phyloP scores from a whole-genome alignment of 1,139 yeast genomes.

The Insectozyma bohioensis region DNA sequence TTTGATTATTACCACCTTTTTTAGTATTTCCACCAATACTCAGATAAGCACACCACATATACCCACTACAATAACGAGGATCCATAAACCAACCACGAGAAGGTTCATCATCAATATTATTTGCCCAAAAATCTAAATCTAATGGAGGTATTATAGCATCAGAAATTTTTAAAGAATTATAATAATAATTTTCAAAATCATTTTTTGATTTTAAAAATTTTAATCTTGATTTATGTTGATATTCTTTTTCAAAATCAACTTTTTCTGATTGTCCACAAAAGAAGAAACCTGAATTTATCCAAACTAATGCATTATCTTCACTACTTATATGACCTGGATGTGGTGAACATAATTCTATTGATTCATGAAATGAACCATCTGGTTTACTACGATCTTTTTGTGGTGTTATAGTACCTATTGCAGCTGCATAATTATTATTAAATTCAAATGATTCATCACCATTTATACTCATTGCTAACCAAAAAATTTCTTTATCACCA shows the following conservation, averaged over 20 bases:
- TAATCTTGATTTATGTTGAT: slow-evolving; percentile 18
- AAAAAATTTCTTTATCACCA: slow-evolving; percentile 38
- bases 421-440: slow-evolving; percentile 28
- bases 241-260: slow-evolving; percentile 27
- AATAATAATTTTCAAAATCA: slow-evolving; percentile 23
- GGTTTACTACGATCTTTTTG: slow-evolving; percentile 18
- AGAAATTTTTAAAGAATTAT: slow-evolving; percentile 22
- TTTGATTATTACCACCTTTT: slow-evolving; percentile 24
- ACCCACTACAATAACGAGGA: slow-evolving; percentile 33
- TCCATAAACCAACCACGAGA: slow-evolving; percentile 29
- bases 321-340: slow-evolving; percentile 46
- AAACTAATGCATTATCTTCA: slow-evolving; percentile 29
- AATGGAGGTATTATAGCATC: slow-evolving; percentile 35
- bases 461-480: slow-evolving; percentile 32
- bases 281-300: slow-evolving; percentile 37
- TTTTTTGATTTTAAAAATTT: slow-evolving; percentile 18
- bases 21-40: slow-evolving; percentile 36
- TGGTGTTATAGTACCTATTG: slow-evolving; percentile 30
- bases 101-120: slow-evolving; percentile 29
- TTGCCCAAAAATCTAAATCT: slow-evolving; percentile 13
- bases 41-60: slow-evolving; percentile 47
- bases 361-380: slow-evolving; percentile 20
- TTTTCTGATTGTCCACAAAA: slow-evolving; percentile 30
- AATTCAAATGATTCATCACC: slow-evolving; percentile 36
- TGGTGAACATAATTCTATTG: slow-evolving; percentile 40